Evolutionary conservation across 129 eudicot genomes (phyloP).

Genomic region (Tanacetum coccineum): DNA sequence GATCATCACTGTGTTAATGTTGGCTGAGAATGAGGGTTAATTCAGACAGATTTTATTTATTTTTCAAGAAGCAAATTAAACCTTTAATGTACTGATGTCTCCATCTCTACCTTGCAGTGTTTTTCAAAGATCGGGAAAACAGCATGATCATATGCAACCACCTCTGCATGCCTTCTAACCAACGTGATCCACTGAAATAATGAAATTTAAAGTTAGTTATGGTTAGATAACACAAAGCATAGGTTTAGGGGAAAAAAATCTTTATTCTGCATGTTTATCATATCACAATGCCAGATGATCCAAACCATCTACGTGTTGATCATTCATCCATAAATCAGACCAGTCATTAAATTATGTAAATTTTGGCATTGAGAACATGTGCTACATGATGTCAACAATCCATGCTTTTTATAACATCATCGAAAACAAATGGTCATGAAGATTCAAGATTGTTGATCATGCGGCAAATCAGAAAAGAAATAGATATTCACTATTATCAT

Average conservation of each 20-base stretch:
- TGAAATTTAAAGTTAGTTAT: not conserved
- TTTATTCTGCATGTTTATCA: not conserved
- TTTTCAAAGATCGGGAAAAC: conserved; percentile 45
- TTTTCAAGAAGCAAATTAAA: conserved; percentile 11
- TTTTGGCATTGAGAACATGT: no score
- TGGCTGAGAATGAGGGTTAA: not conserved
- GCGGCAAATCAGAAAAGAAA: no score
- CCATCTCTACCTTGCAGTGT: conserved; percentile 44
- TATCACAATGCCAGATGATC: not conserved
- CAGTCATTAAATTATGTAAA: no score
- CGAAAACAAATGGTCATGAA: no score
- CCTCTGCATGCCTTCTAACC: conserved; percentile 51
- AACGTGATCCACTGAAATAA: conserved; percentile 54
- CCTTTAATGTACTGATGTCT: conserved; percentile 1
- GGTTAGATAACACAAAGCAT: not conserved
- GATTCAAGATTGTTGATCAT: no score
- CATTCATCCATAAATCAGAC: no score
- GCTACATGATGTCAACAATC: no score
- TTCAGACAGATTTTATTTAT: not conserved
- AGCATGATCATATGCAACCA: conserved; percentile 42
- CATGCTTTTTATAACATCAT: no score
- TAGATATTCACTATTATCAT: no score
- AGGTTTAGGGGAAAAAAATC: not conserved
- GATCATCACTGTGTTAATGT: conserved; percentile 1
- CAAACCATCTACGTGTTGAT: not conserved